These are phyloP conservation scores for Lenzites betulinus DNA, from an alignment of 768 basidiomycete species.

Conservation along the genomic window DNA sequence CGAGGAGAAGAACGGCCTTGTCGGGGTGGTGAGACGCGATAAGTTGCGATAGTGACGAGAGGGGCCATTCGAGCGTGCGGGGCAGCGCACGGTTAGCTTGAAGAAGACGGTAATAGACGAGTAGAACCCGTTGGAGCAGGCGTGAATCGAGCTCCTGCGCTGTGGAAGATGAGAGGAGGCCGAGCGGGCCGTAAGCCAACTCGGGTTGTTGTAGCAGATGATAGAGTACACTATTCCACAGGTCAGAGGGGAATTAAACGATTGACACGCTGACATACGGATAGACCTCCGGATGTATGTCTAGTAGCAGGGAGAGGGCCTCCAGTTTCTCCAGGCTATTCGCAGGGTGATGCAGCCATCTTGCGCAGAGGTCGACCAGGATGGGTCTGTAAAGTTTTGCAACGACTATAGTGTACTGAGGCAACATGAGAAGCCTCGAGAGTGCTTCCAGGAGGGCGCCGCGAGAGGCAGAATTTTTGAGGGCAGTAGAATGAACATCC, in stretches of 20 bases:
- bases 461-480: constrained; percentile 43
- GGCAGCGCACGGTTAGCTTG: constrained; percentile 74
- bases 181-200: constrained; percentile 56
- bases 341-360: constrained; percentile 69
- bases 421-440: constrained; percentile 59
- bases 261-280: constrained; percentile 49
- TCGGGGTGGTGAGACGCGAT: constrained; percentile 59
- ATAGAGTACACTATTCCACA: too few species aligned
- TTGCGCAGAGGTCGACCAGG: constrained; percentile 73
- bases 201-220: constrained; percentile 33
- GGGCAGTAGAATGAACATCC: constrained; percentile 40
- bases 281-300: constrained; percentile 71
- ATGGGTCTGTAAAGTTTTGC: constrained; percentile 75
- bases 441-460: constrained; percentile 51
- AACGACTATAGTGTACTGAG: constrained; percentile 63
- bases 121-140: constrained; percentile 67
- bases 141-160: constrained; percentile 38
- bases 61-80: constrained; percentile 58
- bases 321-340: constrained; percentile 53
- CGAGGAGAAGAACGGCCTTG: constrained; percentile 62
- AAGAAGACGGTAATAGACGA: constrained; percentile 82
- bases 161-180: constrained; percentile 34
- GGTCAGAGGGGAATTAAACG: neutral
- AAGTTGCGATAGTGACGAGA: constrained; percentile 43
- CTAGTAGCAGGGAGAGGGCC: constrained; percentile 64